Percentiles rank a stretch among this genome's conserved stretches.
These are phyloP conservation scores for Trametes pubescens DNA, from an alignment of 1,284 basidiomycete species.

Conservation along the genomic window DNA sequence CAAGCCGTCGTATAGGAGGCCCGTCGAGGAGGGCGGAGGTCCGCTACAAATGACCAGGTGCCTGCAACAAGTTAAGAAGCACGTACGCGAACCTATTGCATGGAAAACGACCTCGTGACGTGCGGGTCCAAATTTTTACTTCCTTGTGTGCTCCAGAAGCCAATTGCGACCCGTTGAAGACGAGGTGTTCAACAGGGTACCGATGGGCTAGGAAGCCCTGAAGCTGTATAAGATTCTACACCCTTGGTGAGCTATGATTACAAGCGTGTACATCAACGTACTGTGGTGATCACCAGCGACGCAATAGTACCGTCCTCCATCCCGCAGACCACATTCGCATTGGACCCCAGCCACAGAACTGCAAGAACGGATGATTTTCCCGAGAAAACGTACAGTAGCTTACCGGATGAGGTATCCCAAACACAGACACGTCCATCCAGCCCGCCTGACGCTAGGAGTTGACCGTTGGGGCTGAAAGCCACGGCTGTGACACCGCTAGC, in stretches of 20 bases:
- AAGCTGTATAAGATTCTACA: background rate
- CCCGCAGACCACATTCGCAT: background rate
- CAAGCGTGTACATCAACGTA: background rate
- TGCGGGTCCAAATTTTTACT: background rate
- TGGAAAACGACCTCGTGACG: background rate
- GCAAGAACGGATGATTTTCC: conserved; percentile 2
- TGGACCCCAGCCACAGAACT: background rate
- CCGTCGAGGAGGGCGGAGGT: background rate
- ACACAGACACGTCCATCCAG: conserved; percentile 4
- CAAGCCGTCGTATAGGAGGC: background rate
- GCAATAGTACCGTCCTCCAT: conserved; percentile 7
- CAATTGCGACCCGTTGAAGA: background rate
- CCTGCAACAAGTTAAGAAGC: background rate
- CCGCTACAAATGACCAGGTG: background rate
- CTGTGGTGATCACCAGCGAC: background rate
- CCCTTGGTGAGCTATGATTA: background rate
- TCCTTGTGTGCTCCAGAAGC: background rate
- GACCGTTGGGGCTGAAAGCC: conserved; percentile 3
- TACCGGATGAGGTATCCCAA: conserved; percentile 1
- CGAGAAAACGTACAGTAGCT: conserved; percentile 1
- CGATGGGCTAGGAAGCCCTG: background rate
- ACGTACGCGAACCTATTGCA: background rate
- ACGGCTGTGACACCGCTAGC: background rate
- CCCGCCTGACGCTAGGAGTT: conserved; percentile 1
- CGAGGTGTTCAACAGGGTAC: conserved; percentile 1